Base-by-base conservation (phyloP, 2,329 filamentous ascomycete genomes). In the Simplicillium aogashimaense region DNA sequence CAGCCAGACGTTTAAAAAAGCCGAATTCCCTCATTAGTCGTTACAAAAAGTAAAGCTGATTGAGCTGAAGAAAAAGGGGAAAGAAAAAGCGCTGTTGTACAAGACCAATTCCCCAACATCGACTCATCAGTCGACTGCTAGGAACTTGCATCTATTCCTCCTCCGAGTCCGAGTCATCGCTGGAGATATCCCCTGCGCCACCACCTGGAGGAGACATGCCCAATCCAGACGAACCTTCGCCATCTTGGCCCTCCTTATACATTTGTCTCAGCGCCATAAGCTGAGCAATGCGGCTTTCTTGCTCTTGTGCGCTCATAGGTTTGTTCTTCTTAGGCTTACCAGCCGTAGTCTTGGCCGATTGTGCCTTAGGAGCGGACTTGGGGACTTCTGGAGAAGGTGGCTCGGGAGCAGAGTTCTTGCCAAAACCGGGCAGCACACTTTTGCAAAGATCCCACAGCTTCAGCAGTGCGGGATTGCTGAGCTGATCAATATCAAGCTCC, bases 321-420 rank as follows among this genome's bases (percentile, higher is more conserved):
- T 85, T 85, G 59, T 85, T 83, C 67, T 83, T 83, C 64, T 79
- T 80, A 39, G 74, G 75, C 58, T 78, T 78, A 46, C 63, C 65
- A 17, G 60, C 58, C 25, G 53, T 52, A 13, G 55, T 47, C 34
- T 58, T 54, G 37, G 56, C 45, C 0, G 54, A 43, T 38, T 54
- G 50, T 43, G 63, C 61, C 20, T 53, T 44, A 8, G 55, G 43
- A 4, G 55, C 45, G 3, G 53, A 54, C 39, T 45, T 49, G 29
- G 49, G 52, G 36, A 63, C 59, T 4, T 60, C 54, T 29, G 59
- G 56, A 13, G 53, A 46, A 15, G 49, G 46, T 13, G 49, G 41
- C 13, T 49, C 30, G 5, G 50, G 47, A 18, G 51, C 50, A 11
- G 50, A 44, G 33, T 61, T 58, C 42, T 60, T 64, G 12, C 53